phyloP scores from a whole-genome alignment of 768 basidiomycete species.

The Trametes villosa region DNA sequence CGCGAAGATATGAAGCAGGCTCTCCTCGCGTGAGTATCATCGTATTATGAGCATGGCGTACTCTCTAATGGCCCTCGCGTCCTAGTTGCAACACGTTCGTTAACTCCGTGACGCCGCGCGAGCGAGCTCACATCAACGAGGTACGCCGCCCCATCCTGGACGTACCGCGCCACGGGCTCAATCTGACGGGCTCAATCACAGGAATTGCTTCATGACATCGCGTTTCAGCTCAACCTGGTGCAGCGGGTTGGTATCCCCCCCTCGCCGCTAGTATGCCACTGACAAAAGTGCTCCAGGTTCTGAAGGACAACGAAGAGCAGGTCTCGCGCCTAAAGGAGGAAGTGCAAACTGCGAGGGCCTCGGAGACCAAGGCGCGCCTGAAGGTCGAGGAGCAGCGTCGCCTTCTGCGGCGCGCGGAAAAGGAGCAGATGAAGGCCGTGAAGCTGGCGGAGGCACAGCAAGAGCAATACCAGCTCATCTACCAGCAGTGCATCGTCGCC shows the following conservation, averaged over 20 bases:
- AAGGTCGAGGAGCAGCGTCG: slow-evolving; percentile 1
- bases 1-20: slow-evolving; percentile 11
- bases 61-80: not conserved
- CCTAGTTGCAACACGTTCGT: slow-evolving; percentile 23
- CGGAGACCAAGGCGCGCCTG: slow-evolving; percentile 4
- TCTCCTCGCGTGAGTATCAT: slow-evolving; percentile 3
- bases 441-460: not conserved
- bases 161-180: not conserved
- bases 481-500: slow-evolving; percentile 8
- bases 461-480: not conserved
- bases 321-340: slow-evolving; percentile 7
- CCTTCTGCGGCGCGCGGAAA: not conserved
- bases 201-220: slow-evolving; percentile 14
- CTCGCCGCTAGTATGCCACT: not conserved
- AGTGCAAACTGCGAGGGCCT: not conserved
- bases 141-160: not conserved
- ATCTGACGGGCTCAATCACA: not conserved
- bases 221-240: slow-evolving; percentile 16
- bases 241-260: not conserved
- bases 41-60: not conserved
- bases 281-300: not conserved
- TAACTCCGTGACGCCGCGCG: slow-evolving; percentile 17
- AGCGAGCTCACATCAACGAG: slow-evolving; percentile 14
- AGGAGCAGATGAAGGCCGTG: not conserved
- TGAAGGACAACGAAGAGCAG: slow-evolving; percentile 8